Evolutionary conservation across 495 filamentous ascomycete genomes (phyloP), one percentile per base, ranked within the genome.

Genomic region (Venustampulla echinocandica): DNA sequence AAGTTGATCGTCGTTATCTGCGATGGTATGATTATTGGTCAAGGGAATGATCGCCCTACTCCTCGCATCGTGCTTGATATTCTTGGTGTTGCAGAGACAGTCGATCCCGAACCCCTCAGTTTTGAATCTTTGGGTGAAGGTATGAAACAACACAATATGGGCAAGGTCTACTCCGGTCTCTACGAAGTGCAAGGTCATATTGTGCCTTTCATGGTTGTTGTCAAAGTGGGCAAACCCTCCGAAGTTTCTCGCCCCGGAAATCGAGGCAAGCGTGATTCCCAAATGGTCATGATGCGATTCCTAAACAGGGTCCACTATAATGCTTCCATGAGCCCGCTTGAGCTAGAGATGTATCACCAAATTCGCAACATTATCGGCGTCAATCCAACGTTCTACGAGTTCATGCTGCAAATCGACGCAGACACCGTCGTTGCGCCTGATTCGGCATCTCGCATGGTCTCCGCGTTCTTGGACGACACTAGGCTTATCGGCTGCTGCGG

Each of bases 1-100:
- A 99, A 99, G 68, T 74, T 99, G 10, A 69, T 99, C 38, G 81
- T 95, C 48, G 75, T 99, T 38, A 74, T 99, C 47, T 99, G 92
- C 57, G 92, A 99, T 60, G 92, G 92, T 69, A 97, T 99, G 90
- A 97, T 99, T 67, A 90, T 99, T 52, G 92, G 92, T 49, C 89
- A 95, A 67, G 92, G 92, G 54, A 99, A 99, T 63, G 92, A 99
- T 60, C 77, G 85, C 40, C 87, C 93, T 7, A 99, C 92, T 9
- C 92, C 92, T 6, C 77, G 89, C 44, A 99, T 99, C 53, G 93
- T 97, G 25, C 76, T 99, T 42, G 92, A 99, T 57, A 97, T 99
- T 63, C 69, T 99, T 18, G 92, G 93, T 54, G 92, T 99, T 13
- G 80, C 87, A 13, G 90, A 96, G 50, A 83, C 79, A 13, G 82